phyloP scores from a whole-genome alignment of 129 eudicot species.

The Flaveria robusta region DNA sequence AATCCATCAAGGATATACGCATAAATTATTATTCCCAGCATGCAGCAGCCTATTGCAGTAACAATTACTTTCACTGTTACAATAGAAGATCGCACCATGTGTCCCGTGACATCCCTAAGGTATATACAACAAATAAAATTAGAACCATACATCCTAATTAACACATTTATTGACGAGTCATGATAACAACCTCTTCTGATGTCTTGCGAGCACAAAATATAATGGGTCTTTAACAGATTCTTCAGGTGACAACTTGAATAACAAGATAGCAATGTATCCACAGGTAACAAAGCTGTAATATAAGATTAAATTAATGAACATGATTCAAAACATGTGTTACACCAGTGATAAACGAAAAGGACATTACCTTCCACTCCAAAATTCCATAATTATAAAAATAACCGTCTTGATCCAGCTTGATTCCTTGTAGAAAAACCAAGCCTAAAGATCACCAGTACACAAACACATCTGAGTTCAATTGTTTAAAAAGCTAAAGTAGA shows the following conservation, averaged over 20 bases:
- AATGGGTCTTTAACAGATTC: slow-evolving; percentile 9
- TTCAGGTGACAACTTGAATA: slow-evolving; percentile 25
- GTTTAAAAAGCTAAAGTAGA: no score
- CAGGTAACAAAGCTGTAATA: slow-evolving; percentile 4
- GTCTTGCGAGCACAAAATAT: neutral
- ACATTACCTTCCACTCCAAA: slow-evolving; percentile 15
- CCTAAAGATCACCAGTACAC: neutral
- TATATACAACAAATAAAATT: neutral
- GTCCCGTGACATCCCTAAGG: slow-evolving; percentile 12
- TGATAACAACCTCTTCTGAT: neutral
- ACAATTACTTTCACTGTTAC: slow-evolving; percentile 9
- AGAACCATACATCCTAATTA: neutral
- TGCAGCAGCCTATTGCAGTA: neutral
- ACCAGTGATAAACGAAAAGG: no score
- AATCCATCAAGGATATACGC: slow-evolving; percentile 6
- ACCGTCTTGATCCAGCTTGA: slow-evolving; percentile 15
- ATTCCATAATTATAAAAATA: neutral
- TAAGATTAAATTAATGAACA: no score
- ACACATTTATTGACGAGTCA: neutral
- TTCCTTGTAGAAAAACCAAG: slow-evolving; percentile 28
- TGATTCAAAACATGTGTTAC: no score
- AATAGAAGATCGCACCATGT: neutral
- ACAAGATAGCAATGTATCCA: slow-evolving; percentile 5
- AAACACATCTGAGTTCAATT: neutral
- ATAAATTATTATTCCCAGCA: neutral